phyloP scores from a whole-genome alignment of 2,329 filamentous ascomycete species.

The Pseudopyrenochaeta lycopersici region DNA sequence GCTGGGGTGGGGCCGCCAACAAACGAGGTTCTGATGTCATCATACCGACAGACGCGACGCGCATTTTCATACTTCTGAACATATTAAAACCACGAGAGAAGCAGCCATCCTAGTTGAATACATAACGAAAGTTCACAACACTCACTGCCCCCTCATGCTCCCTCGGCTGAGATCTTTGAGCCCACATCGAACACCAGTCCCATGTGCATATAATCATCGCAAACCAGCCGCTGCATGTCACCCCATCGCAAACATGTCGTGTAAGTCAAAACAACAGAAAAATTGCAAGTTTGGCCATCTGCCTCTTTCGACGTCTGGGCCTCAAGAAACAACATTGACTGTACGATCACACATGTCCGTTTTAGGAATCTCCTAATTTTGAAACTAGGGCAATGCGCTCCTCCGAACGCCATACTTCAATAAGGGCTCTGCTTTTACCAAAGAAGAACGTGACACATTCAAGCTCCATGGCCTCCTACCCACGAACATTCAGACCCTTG shows the following conservation, averaged over 20 bases:
- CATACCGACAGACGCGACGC: too few species aligned
- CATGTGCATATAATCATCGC: too few species aligned
- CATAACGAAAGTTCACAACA: too few species aligned
- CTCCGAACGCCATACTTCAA: conserved; percentile 77
- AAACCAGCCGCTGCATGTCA: not conserved
- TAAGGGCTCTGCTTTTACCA: conserved; percentile 81
- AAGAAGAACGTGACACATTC: conserved; percentile 74
- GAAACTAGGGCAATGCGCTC: conserved; percentile 56
- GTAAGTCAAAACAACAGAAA: conserved; percentile 28
- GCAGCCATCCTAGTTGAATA: too few species aligned
- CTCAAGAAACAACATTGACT: conserved; percentile 50
- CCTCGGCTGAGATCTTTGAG: too few species aligned
- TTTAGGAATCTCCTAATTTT: conserved; percentile 1
- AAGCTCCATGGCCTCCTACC: conserved; percentile 78
- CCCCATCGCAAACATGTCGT: conserved; percentile 16
- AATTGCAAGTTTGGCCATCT: conserved; percentile 49
- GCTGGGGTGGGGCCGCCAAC: too few species aligned
- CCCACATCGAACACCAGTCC: too few species aligned
- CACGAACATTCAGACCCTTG: conserved; percentile 74
- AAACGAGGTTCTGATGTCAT: too few species aligned
- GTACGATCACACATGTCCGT: conserved; percentile 24
- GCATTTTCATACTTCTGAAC: too few species aligned
- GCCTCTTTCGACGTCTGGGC: conserved; percentile 53
- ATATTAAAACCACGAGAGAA: too few species aligned
- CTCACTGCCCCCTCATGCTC: too few species aligned